Base-by-base conservation (phyloP, 257 asterid genomes). In the Agastache rugosa region DNA sequence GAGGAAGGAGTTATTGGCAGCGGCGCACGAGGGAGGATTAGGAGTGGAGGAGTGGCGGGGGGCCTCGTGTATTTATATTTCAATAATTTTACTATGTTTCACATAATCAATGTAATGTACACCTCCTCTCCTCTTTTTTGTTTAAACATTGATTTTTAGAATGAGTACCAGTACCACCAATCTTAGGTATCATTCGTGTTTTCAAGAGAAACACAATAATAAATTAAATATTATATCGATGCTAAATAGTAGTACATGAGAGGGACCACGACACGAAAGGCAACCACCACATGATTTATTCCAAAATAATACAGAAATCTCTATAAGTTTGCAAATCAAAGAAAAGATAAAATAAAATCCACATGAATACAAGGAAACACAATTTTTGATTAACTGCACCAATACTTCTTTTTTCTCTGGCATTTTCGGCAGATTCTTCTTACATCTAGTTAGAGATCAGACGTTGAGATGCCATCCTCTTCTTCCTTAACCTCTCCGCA, bases 401-500 rank as follows among this genome's bases (percentile, higher is more conserved):
- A 23, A 3, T 58, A 53, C 59, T 53, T 19, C 19, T 19, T 53
- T 15, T 27, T 37, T 61, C 76, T 37, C 1, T 31, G 20, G 80
- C 77, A 62, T 66, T 71, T 71, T 83, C 83, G 79, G 44, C 84
- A 53, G 58, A 83, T 84, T 78, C 71, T 22, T 25, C 12, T 17
- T 8, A 29, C 63, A 11, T 25, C 45, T 70, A 78, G 65, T n/a
- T n/a, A 39, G 86, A 78, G 55, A 72, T 74, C 20, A 77, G 72
- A 16, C 84, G 88, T 39, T 81, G 85, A 58, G 92, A 12, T 8
- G 87, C 79, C 84, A 91, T 82, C 77, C 97, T 85, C 77, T 85
- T 85, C 61, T 79, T 89, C 82, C 96, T 83, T 67, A 91, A 79
- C 47, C 90, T 75, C 80, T 91, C 97, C 1, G 96, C 79, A 12